phyloP scores from a whole-genome alignment of 495 filamentous ascomycete species.

The Lasiosphaeria miniovina region DNA sequence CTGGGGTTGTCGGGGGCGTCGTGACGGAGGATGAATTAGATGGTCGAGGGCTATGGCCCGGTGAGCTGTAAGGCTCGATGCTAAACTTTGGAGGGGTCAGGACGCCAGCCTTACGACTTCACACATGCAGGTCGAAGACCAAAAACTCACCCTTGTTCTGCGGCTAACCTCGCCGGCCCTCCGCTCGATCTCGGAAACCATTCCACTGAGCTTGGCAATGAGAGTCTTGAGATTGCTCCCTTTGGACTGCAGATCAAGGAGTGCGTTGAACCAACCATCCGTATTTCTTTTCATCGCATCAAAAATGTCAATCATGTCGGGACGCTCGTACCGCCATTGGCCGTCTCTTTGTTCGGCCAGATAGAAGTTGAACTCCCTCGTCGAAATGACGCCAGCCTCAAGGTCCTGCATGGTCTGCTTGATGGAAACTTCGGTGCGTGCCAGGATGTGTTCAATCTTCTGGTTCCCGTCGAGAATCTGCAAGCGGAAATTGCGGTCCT shows the following conservation, averaged over 20 bases:
- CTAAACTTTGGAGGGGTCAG: conserved; percentile 20
- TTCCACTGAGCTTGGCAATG: conserved; percentile 60
- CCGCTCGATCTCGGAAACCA: conserved; percentile 74
- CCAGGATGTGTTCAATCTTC: conserved; percentile 84
- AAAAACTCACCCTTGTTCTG: conserved; percentile 49
- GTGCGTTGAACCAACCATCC: conserved; percentile 77
- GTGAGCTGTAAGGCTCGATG: conserved; percentile 22
- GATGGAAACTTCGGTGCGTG: conserved; percentile 69
- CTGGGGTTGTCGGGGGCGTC: conserved; percentile 25
- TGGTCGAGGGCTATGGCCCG: conserved; percentile 24
- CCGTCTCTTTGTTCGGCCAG: conserved; percentile 59
- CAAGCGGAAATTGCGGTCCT: conserved; percentile 74
- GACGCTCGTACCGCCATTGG: conserved; percentile 50
- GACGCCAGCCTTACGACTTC: neutral
- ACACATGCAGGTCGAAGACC: neutral
- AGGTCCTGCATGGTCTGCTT: conserved; percentile 76
- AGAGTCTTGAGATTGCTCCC: conserved; percentile 57
- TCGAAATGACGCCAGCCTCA: conserved; percentile 70
- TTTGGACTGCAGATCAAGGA: conserved; percentile 66
- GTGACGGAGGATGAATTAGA: conserved; percentile 29
- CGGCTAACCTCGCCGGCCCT: conserved; percentile 71
- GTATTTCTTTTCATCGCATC: conserved; percentile 80
- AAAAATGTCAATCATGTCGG: conserved; percentile 62
- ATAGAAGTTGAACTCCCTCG: conserved; percentile 73
- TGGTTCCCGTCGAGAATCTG: conserved; percentile 84